phyloP scores from a whole-genome alignment of 1,139 yeast genomes.

The Fermentozyma sake region DNA sequence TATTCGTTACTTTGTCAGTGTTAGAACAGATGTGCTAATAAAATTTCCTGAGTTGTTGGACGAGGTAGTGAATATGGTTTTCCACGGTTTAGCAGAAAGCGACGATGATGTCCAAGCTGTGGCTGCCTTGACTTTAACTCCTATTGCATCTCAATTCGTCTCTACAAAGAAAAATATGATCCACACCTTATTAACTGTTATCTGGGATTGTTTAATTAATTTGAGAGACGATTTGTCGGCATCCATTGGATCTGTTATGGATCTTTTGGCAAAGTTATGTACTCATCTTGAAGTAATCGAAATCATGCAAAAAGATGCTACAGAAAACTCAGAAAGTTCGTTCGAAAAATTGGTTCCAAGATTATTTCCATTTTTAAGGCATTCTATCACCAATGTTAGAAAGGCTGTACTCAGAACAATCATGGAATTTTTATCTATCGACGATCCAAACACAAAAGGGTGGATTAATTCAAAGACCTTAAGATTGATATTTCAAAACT shows the following conservation, averaged over 20 bases:
- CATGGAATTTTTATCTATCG: conserved; percentile 67
- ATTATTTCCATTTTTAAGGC: conserved; percentile 87
- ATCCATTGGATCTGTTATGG: conserved; percentile 95
- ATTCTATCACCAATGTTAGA: conserved; percentile 88
- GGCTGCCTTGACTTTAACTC: conserved; percentile 88
- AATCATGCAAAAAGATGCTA: conserved; percentile 62
- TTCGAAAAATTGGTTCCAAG: conserved; percentile 84
- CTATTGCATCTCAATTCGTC: conserved; percentile 84
- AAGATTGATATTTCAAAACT: conserved; percentile 78
- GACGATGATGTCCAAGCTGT: conserved; percentile 98
- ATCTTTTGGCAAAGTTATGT: conserved; percentile 81
- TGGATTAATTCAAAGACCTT: conserved; percentile 79
- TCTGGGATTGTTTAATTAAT: conserved; percentile 85
- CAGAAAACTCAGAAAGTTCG: conserved; percentile 40
- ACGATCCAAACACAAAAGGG: conserved; percentile 58
- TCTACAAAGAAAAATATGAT: conserved; percentile 56
- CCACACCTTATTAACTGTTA: conserved; percentile 62
- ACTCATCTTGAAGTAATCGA: conserved; percentile 74
- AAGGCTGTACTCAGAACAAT: conserved; percentile 83
- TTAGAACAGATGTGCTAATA: conserved; percentile 73
- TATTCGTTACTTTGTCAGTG: conserved; percentile 84
- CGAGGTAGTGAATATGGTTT: conserved; percentile 75
- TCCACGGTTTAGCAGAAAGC: conserved; percentile 76
- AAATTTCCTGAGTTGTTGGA: conserved; percentile 57
- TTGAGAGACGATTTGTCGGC: conserved; percentile 90